These are phyloP conservation scores for Ogataea zsoltii DNA, from an alignment of 805 yeast species.

Conservation along the genomic window DNA sequence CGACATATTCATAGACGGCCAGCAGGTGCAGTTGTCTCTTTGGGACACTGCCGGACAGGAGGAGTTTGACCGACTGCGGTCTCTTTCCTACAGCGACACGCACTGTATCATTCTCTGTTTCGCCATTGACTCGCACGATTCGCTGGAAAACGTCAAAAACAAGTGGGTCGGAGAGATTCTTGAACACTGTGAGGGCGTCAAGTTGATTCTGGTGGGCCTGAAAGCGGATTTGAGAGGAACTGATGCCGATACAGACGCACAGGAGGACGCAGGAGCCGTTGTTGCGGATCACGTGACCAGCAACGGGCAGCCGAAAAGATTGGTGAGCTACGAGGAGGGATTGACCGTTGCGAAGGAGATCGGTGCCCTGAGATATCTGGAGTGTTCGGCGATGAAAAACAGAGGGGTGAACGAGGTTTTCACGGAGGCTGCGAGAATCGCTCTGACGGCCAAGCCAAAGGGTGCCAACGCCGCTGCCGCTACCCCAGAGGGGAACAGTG, in stretches of 20 bases:
- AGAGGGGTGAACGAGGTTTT: conserved; percentile 99
- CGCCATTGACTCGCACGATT: conserved; percentile 90
- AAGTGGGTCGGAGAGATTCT: conserved; percentile 98
- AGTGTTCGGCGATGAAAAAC: conserved; percentile 94
- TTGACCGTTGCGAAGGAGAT: conserved; percentile 87
- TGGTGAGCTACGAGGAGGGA: conserved; percentile 92
- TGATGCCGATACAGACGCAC: conserved; percentile 40
- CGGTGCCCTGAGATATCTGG: conserved; percentile 92
- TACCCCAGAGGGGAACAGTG: conserved; percentile 12
- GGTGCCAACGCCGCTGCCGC: conserved; percentile 52
- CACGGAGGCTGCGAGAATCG: conserved; percentile 98
- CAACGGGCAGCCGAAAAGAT: conserved; percentile 39
- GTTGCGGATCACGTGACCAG: conserved; percentile 21
- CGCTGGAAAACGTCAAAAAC: conserved; percentile 89
- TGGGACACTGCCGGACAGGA: conserved; percentile 99
- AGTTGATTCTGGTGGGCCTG: conserved; percentile 87
- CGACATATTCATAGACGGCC: conserved; percentile 93
- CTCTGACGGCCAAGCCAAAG: conserved; percentile 83
- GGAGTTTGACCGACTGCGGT: conserved; percentile 92
- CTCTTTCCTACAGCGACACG: conserved; percentile 90
- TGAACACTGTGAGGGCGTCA: conserved; percentile 96
- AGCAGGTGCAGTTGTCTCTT: conserved; percentile 84
- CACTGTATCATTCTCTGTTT: conserved; percentile 97
- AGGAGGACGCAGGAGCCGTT: conserved; percentile 30
- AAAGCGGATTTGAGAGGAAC: conserved; percentile 87